These are phyloP conservation scores for Verticillium zaregamsianum DNA, from an alignment of 2,329 filamentous ascomycete genomes.

Conservation along the genomic window DNA sequence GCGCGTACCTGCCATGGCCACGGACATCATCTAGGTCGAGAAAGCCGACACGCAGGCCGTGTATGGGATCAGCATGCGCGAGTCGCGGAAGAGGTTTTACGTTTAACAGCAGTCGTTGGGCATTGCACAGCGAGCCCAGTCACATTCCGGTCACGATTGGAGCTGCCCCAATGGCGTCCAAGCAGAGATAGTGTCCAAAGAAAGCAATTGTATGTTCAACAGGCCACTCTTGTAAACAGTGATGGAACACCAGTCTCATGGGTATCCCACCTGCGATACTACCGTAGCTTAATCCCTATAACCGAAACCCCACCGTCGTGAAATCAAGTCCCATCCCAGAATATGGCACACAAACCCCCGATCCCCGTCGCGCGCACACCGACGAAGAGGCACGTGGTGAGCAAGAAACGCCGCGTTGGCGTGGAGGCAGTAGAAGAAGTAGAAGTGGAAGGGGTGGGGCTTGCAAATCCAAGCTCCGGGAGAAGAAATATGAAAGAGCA, in stretches of 20 bases:
- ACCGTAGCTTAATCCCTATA: constrained; percentile 10
- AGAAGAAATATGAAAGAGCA: background rate
- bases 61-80: no score
- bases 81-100: no score
- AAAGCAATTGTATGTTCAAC: constrained; percentile 5
- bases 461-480: background rate
- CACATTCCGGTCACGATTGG: no score
- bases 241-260: constrained; percentile 9
- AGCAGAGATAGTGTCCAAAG: background rate
- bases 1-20: no score
- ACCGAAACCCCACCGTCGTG: constrained; percentile 11
- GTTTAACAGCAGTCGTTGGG: no score
- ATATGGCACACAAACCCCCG: constrained; percentile 3
- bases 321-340: constrained; percentile 7
- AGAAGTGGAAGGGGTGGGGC: background rate
- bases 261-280: constrained; percentile 11
- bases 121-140: no score
- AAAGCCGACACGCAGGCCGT: no score
- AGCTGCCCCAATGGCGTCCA: no score
- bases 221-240: constrained; percentile 9
- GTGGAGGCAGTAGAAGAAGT: background rate
- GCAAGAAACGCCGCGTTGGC: background rate
- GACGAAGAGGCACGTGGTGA: background rate
- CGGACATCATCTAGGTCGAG: no score
- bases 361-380: background rate